phyloP scores from a whole-genome alignment of 2,329 filamentous ascomycete species.

The Calonectria ilicicola region DNA sequence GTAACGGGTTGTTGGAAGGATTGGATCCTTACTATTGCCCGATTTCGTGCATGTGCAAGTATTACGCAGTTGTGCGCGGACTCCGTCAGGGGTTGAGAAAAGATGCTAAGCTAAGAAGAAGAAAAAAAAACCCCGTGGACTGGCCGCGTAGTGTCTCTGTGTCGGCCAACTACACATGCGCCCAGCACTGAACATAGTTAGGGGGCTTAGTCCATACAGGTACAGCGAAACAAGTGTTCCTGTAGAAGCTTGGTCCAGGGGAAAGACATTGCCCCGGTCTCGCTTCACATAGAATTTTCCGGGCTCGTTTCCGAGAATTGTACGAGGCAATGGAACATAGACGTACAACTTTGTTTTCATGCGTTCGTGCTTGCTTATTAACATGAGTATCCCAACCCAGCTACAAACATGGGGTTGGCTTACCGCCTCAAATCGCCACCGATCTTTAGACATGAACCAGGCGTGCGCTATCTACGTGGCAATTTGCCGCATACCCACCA shows the following conservation, averaged over 20 bases:
- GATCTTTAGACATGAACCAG: neutral
- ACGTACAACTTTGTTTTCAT: neutral
- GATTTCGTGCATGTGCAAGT: constrained; percentile 3
- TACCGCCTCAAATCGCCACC: neutral
- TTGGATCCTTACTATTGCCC: constrained; percentile 14
- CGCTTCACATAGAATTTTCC: neutral
- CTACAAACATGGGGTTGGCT: neutral
- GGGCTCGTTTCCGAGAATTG: neutral
- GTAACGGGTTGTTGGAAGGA: constrained; percentile 1
- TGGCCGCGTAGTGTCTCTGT: neutral
- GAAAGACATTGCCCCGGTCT: neutral
- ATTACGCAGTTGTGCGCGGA: neutral
- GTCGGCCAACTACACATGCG: neutral
- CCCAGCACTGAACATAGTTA: neutral
- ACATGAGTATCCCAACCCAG: neutral
- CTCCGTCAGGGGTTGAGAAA: neutral
- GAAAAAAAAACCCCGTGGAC: neutral
- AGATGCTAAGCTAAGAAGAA: neutral
- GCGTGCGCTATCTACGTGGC: neutral
- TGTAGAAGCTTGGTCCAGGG: neutral
- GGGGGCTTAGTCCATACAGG: neutral
- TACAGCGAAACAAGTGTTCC: neutral
- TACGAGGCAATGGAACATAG: too few relatives aligned
- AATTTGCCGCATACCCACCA: neutral
- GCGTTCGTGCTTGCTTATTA: neutral